phyloP scores from a whole-genome alignment of 306 rosid species.

The Leucaena leucocephala region DNA sequence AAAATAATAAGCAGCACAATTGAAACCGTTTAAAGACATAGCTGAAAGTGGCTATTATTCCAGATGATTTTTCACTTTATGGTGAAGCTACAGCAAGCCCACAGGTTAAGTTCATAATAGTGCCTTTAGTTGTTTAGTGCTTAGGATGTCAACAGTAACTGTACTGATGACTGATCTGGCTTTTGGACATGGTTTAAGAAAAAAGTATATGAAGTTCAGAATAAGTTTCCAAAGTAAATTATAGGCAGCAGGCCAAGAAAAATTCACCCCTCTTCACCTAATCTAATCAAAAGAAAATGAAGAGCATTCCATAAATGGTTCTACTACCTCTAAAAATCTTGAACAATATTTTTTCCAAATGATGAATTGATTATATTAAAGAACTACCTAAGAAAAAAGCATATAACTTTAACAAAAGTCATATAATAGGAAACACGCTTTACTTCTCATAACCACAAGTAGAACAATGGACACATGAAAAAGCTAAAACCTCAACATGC shows the following conservation, averaged over 20 bases:
- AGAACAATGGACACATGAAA: conserved; percentile 26
- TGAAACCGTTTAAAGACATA: background rate
- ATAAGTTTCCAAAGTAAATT: conserved; percentile 24
- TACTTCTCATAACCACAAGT: conserved; percentile 21
- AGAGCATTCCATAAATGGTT: background rate
- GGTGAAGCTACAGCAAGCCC: conserved; percentile 20
- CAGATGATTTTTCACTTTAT: background rate
- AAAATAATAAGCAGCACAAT: background rate
- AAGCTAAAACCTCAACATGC: conserved; percentile 21
- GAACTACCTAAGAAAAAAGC: conserved; percentile 30
- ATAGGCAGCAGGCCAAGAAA: background rate
- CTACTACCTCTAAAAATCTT: background rate
- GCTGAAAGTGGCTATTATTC: background rate
- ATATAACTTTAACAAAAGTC: conserved; percentile 1
- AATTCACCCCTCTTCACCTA: conserved; percentile 7
- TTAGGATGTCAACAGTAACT: conserved; percentile 17
- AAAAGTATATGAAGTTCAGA: conserved; percentile 10
- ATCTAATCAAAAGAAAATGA: background rate
- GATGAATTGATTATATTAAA: conserved; percentile 14
- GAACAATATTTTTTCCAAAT: conserved; percentile 23
- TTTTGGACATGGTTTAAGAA: conserved; percentile 10
- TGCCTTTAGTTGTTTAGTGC: conserved; percentile 17
- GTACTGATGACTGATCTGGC: conserved; percentile 26
- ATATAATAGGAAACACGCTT: conserved; percentile 19
- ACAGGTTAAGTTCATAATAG: conserved; percentile 1